These are phyloP conservation scores for Botrytis medusae DNA, from an alignment of 2,329 filamentous ascomycete genomes.

Conservation along the genomic window DNA sequence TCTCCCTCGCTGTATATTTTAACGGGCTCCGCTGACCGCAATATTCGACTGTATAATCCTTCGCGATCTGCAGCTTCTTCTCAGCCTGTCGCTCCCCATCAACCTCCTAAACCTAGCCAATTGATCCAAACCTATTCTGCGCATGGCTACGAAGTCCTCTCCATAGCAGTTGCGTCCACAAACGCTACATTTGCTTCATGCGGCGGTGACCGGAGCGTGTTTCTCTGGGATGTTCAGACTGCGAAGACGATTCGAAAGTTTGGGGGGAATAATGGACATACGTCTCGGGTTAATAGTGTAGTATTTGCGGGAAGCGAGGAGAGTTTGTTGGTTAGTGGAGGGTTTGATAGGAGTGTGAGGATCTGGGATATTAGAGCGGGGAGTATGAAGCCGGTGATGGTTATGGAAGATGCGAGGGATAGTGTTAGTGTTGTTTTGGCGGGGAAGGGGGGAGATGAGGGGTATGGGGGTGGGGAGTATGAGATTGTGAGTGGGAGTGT, in stretches of 20 bases:
- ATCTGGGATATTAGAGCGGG: slow-evolving; percentile 66
- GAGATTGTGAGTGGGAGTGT: slow-evolving; percentile 76
- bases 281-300: slow-evolving; percentile 69
- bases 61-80: slow-evolving; percentile 49
- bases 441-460: slow-evolving; percentile 55
- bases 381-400: slow-evolving; percentile 65
- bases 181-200: slow-evolving; percentile 85
- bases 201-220: slow-evolving; percentile 87
- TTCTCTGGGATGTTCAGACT: slow-evolving; percentile 89
- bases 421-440: slow-evolving; percentile 50
- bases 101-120: slow-evolving; percentile 43
- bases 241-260: slow-evolving; percentile 77
- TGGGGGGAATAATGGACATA: slow-evolving; percentile 49
- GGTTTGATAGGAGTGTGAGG: slow-evolving; percentile 73
- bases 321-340: slow-evolving; percentile 68
- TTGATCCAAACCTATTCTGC: slow-evolving; percentile 87
- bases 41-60: slow-evolving; percentile 84
- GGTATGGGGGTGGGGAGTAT: slow-evolving; percentile 65
- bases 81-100: slow-evolving; percentile 42
- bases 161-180: slow-evolving; percentile 69
- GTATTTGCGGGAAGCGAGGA: slow-evolving; percentile 76
- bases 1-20: slow-evolving; percentile 75
- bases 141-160: slow-evolving; percentile 90
- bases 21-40: slow-evolving; percentile 81
- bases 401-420: slow-evolving; percentile 71